Percentiles rank a stretch among this genome's conserved stretches.
phyloP scores from a whole-genome alignment of 345 rosid genomes.

The Ailanthus altissimus region DNA sequence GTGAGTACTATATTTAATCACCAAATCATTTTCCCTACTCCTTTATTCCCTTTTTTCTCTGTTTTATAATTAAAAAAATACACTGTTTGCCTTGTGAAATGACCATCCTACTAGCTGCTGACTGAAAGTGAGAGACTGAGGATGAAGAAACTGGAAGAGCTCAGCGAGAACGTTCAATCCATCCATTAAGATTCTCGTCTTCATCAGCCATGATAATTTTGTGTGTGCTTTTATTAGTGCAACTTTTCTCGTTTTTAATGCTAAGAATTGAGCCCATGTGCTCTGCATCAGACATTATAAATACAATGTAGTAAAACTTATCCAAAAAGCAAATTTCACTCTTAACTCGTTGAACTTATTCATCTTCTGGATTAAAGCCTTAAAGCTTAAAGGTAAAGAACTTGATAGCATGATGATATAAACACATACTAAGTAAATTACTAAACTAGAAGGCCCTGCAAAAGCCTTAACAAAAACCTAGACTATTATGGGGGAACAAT shows the following conservation, averaged over 20 bases:
- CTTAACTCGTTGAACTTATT: not conserved
- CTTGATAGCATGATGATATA: not conserved
- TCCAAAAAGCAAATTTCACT: not conserved
- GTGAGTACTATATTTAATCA: conserved; percentile 20
- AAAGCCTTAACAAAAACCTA: not conserved
- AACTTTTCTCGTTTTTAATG: not conserved
- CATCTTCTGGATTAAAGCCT: not conserved
- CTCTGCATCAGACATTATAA: not conserved
- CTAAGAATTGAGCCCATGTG: not conserved
- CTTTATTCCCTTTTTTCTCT: not conserved
- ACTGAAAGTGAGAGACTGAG: conserved; percentile 70
- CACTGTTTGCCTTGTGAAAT: not conserved
- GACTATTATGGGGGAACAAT: not conserved
- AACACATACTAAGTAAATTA: not conserved
- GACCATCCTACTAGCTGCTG: conserved; percentile 45
- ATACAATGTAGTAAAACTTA: too few relatives aligned
- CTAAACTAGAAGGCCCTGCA: not conserved
- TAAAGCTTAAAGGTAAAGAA: not conserved
- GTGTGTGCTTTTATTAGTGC: not conserved
- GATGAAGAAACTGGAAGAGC: conserved; percentile 73
- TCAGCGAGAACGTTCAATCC: conserved; percentile 59
- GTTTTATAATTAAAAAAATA: not conserved
- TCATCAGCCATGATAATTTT: not conserved
- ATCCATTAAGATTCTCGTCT: conserved; percentile 23
- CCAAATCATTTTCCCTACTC: too few relatives aligned